phyloP scores from a whole-genome alignment of 768 basidiomycete species.

The Pulveroboletus sp. region DNA sequence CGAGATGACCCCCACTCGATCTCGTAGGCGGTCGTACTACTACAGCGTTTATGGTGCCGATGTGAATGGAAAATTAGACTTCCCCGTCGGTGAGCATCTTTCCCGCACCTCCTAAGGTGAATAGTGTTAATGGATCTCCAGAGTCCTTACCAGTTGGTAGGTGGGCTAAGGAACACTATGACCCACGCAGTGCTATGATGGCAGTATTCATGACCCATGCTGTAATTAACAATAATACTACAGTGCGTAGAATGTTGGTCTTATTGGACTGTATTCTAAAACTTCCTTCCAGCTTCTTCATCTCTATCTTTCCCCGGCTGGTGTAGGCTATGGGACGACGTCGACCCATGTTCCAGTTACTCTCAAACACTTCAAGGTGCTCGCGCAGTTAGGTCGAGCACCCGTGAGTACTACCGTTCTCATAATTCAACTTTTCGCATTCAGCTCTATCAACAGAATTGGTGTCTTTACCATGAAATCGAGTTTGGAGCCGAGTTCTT shows the following conservation, averaged over 20 bases:
- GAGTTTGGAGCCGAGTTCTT: slow-evolving; percentile 66
- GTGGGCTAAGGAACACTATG: slow-evolving; percentile 59
- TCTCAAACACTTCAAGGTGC: slow-evolving; percentile 70
- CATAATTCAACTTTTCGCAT: not conserved
- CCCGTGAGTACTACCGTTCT: slow-evolving; percentile 43
- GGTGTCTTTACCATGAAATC: slow-evolving; percentile 56
- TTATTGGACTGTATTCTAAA: not conserved
- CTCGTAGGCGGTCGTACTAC: slow-evolving; percentile 54
- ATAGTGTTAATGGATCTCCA: slow-evolving; percentile 26
- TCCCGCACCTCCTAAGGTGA: not conserved
- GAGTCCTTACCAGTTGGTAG: slow-evolving; percentile 54
- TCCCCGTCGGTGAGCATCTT: slow-evolving; percentile 48
- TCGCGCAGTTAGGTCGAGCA: slow-evolving; percentile 60
- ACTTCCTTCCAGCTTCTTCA: slow-evolving; percentile 43
- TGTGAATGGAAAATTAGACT: slow-evolving; percentile 48
- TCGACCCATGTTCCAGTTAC: slow-evolving; percentile 59
- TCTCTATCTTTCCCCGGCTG: slow-evolving; percentile 37
- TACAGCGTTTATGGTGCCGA: slow-evolving; percentile 38
- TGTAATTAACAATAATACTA: slow-evolving; percentile 58
- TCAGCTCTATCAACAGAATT: slow-evolving; percentile 37
- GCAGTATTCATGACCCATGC: slow-evolving; percentile 73
- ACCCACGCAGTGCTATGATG: slow-evolving; percentile 51
- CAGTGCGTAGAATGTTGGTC: slow-evolving; percentile 16
- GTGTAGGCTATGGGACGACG: slow-evolving; percentile 16
- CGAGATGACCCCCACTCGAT: slow-evolving; percentile 56